Base-by-base conservation (phyloP, 257 asterid genomes). In the Handroanthus guayacan region DNA sequence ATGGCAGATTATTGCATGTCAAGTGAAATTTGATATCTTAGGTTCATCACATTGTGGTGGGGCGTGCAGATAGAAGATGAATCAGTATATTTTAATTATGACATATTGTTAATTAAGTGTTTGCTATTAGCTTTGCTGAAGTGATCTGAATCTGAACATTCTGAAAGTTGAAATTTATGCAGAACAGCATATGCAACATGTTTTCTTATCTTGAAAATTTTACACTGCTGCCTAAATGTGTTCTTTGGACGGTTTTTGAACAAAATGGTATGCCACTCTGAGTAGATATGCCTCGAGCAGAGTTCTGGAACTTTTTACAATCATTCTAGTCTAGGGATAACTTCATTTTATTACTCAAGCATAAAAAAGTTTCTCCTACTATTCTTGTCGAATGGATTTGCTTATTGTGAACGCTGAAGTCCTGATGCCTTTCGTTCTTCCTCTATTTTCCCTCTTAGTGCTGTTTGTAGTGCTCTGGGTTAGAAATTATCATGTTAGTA, bases 381-480 rank as follows among this genome's bases (percentile, higher is more conserved):
- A 50, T 37, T 62, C 57, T 43, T 6, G 39, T 75, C 57, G 58
- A 54, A 45, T 17, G 34, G 56, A 60, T 63, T 52, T 81, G 67
- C 69, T 80, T 78, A 48, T 67, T 39, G 54, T 71, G 69, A 57
- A 70, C 39, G 74, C 63, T 75, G 72, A 72, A 52, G 67, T 50
- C 67, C 41, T 47, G 41, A 61, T 82, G 45, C 44, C n/a, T 67
- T 16, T 62, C 34, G 55, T 66, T 9, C 34, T 64, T 41, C 44
- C 43, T 34, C 12, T 38, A 5, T 39, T 34, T 7, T 1, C n/a
- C 56, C 62, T 62, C 20, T 38, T 51, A 25, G 62, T 41, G 72
- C 71, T 83, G 25, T 58, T 71, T 72, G 52, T 60, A 63, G 68
- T 74, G 72, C 55, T 74, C 76, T 67, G 51, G 76, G 18, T 76